Evolutionary conservation across 306 rosid species (phyloP).

Genomic region (Elaeagnus macrophylla): DNA sequence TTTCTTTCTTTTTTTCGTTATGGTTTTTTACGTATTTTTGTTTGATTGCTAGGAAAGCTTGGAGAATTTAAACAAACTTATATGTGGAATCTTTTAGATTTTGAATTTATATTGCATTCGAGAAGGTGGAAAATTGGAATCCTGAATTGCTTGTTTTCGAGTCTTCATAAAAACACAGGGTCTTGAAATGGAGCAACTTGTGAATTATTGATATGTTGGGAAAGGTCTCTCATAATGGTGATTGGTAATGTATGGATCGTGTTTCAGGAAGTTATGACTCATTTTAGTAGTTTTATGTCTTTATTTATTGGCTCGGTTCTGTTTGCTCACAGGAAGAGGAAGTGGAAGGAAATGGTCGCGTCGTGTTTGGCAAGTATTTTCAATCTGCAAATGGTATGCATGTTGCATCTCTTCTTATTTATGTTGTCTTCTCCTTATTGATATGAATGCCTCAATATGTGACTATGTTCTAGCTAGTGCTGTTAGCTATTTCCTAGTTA

Average conservation of each 20-base stretch:
- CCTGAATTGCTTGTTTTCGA: too few species aligned
- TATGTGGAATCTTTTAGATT: background rate
- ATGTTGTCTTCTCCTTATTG: background rate
- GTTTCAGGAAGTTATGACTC: too few species aligned
- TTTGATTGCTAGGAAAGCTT: background rate
- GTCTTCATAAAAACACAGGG: too few species aligned
- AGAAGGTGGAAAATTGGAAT: background rate
- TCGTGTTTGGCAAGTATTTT: slow-evolving; percentile 40
- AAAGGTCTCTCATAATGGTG: too few species aligned
- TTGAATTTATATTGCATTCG: background rate
- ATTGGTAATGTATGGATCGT: too few species aligned
- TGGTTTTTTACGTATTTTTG: background rate
- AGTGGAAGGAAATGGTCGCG: slow-evolving; percentile 43
- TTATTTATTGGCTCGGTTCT: background rate
- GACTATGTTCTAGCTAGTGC: background rate
- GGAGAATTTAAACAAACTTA: background rate
- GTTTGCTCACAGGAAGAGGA: slow-evolving; percentile 61
- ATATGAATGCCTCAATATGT: background rate
- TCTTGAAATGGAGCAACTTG: too few species aligned
- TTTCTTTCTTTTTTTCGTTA: background rate
- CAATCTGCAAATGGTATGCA: slow-evolving; percentile 42
- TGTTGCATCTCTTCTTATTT: background rate
- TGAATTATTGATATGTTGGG: too few species aligned
- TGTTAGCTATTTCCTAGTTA: background rate
- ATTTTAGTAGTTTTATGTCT: too few species aligned